Percentiles rank a stretch among this genome's conserved stretches.
Evolutionary conservation across 2,329 filamentous ascomycete genomes (phyloP).

Genomic region (Fonsecaea nubica): DNA sequence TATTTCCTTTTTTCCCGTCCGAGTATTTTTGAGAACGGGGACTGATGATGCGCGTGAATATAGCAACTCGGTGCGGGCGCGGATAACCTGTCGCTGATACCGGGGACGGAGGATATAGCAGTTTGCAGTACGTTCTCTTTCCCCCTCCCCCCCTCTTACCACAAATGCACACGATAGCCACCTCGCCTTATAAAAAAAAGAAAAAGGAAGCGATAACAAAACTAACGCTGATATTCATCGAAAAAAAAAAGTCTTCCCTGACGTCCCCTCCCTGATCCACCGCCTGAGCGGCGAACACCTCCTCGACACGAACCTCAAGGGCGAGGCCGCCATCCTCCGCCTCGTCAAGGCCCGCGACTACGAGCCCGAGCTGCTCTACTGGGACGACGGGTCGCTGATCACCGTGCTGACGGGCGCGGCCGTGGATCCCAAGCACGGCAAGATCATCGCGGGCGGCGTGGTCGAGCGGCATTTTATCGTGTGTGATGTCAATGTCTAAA

Average conservation of each 20-base stretch:
- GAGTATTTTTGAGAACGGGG: neutral
- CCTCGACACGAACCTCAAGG: constrained; percentile 14
- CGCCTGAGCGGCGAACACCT: constrained; percentile 18
- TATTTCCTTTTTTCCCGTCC: too few relatives aligned
- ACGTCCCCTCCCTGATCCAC: constrained; percentile 5
- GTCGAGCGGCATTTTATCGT: constrained; percentile 32
- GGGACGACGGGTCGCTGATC: constrained; percentile 32
- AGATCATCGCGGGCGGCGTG: constrained; percentile 32
- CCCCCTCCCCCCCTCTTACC: neutral
- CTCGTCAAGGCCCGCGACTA: constrained; percentile 31
- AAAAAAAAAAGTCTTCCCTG: constrained; percentile 27
- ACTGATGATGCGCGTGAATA: neutral
- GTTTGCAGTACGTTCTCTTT: constrained; percentile 25
- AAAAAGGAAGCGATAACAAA: neutral
- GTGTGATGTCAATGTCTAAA: constrained; percentile 23
- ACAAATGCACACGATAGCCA: too few relatives aligned
- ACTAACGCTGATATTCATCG: too few relatives aligned
- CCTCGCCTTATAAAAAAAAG: too few relatives aligned
- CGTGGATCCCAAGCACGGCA: constrained; percentile 22
- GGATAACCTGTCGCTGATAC: constrained; percentile 33
- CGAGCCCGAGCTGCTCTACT: constrained; percentile 32
- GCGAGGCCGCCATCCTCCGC: constrained; percentile 27
- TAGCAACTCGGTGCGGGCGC: constrained; percentile 29
- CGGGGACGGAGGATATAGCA: constrained; percentile 29
- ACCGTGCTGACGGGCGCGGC: constrained; percentile 31